Evolutionary conservation across 2,329 filamentous ascomycete species (phyloP).

Genomic region (Trichoderma breve): DNA sequence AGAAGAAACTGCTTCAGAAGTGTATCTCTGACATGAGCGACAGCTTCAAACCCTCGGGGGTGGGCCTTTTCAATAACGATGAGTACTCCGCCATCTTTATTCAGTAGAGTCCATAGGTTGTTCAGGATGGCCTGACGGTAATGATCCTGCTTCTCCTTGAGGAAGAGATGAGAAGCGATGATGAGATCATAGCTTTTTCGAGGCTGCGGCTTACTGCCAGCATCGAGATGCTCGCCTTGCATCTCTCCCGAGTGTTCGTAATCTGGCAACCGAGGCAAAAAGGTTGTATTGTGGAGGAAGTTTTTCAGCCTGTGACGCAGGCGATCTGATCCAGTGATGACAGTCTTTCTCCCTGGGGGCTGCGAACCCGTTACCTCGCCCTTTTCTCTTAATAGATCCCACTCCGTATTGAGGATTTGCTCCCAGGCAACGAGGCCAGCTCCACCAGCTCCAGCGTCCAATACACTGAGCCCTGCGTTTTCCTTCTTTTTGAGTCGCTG

Average conservation of each 20-base stretch:
- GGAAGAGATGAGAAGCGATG: conserved; percentile 80
- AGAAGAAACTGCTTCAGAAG: conserved; percentile 74
- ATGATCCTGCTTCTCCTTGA: conserved; percentile 72
- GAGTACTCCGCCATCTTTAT: conserved; percentile 79
- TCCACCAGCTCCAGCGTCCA: conserved; percentile 74
- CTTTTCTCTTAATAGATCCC: conserved; percentile 63
- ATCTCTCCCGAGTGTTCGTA: conserved; percentile 67
- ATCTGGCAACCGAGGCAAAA: conserved; percentile 88
- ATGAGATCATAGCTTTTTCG: conserved; percentile 87
- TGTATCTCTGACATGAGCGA: conserved; percentile 78
- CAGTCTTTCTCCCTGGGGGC: conserved; percentile 72
- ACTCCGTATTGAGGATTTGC: conserved; percentile 77
- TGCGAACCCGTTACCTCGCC: conserved; percentile 41
- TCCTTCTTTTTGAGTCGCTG: conserved; percentile 59
- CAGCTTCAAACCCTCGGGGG: conserved; percentile 85
- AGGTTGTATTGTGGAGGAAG: conserved; percentile 84
- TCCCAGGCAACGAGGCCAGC: conserved; percentile 74
- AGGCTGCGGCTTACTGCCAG: conserved; percentile 51
- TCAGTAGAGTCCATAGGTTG: conserved; percentile 85
- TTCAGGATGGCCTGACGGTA: conserved; percentile 76
- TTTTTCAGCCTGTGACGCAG: conserved; percentile 72
- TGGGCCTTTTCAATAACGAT: conserved; percentile 89
- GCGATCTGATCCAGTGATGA: conserved; percentile 72
- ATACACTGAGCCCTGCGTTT: conserved; percentile 57
- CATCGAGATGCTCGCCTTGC: conserved; percentile 58